Percentiles rank a stretch among this genome's conserved stretches.
phyloP scores from a whole-genome alignment of 805 yeast genomes.

The Kregervanrija fluxuum region DNA sequence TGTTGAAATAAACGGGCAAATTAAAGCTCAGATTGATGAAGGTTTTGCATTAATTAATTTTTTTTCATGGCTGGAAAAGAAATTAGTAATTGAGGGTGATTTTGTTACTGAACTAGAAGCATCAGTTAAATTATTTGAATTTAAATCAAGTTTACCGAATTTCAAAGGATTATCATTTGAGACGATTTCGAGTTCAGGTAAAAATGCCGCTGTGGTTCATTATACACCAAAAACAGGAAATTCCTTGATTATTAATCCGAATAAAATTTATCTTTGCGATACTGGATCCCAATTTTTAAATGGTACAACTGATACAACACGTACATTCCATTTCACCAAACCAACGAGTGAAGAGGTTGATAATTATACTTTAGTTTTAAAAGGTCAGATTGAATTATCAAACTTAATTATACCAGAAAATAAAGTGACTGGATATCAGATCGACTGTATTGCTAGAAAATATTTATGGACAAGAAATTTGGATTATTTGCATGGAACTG shows the following conservation, averaged over 20 bases:
- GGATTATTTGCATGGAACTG: constrained; percentile 59
- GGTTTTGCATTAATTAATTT: constrained; percentile 48
- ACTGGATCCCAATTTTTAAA: constrained; percentile 57
- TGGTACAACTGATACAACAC: constrained; percentile 59
- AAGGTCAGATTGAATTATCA: constrained; percentile 48
- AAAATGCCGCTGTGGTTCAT: constrained; percentile 74
- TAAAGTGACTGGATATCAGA: constrained; percentile 44
- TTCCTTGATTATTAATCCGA: constrained; percentile 44
- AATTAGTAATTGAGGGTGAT: constrained; percentile 34
- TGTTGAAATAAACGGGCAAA: constrained; percentile 44
- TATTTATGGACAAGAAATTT: constrained; percentile 48
- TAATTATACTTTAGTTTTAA: constrained; percentile 50
- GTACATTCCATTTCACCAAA: constrained; percentile 47
- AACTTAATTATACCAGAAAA: constrained; percentile 43
- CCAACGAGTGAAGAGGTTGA: constrained; percentile 40
- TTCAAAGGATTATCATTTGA: constrained; percentile 64
- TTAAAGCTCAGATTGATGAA: constrained; percentile 48
- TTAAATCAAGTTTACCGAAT: constrained; percentile 45
- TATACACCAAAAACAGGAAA: constrained; percentile 48
- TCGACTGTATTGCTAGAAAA: constrained; percentile 55
- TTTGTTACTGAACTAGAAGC: constrained; percentile 60
- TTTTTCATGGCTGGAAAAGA: constrained; percentile 53
- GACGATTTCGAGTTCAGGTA: constrained; percentile 69
- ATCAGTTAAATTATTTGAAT: constrained; percentile 47
- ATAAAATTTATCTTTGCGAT: constrained; percentile 47